Percentiles rank a stretch among this genome's conserved stretches.
phyloP scores from a whole-genome alignment of 306 rosid species.

The Acmispon strigosus region DNA sequence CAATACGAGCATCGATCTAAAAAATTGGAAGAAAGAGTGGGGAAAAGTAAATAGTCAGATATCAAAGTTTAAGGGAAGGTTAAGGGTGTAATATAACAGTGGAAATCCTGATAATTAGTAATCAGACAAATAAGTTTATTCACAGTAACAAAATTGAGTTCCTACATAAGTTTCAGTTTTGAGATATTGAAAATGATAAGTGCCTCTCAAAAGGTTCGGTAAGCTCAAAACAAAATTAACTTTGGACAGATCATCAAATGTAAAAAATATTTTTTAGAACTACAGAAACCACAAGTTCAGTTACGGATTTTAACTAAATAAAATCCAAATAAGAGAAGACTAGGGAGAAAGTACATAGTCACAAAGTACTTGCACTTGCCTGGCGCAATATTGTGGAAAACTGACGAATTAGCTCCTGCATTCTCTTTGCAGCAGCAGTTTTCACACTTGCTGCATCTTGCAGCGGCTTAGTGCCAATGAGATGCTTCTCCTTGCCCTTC shows the following conservation, averaged over 20 bases:
- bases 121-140: not conserved
- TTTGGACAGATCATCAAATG: not conserved
- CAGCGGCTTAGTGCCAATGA: conserved; percentile 39
- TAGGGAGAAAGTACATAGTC: not conserved
- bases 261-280: not conserved
- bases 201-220: not conserved
- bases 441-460: conserved; percentile 47
- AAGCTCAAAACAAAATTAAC: not conserved
- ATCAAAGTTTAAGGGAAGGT: not conserved
- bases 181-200: not conserved
- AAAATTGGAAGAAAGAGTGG: not conserved
- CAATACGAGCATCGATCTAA: not conserved
- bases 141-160: not conserved
- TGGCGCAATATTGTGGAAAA: conserved; percentile 65
- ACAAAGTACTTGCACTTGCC: conserved; percentile 30
- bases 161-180: not conserved
- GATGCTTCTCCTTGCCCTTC: conserved; percentile 46
- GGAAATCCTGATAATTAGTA: not conserved
- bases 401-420: conserved; percentile 82
- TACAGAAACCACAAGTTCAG: not conserved
- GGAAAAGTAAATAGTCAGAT: not conserved
- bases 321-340: not conserved
- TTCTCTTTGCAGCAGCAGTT: conserved; percentile 72
- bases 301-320: not conserved
- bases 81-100: not conserved